Evolutionary conservation across 2,329 filamentous ascomycete genomes (phyloP), one percentile per base, ranked within the genome.

Genomic region (Colletotrichum chrysophilum): DNA sequence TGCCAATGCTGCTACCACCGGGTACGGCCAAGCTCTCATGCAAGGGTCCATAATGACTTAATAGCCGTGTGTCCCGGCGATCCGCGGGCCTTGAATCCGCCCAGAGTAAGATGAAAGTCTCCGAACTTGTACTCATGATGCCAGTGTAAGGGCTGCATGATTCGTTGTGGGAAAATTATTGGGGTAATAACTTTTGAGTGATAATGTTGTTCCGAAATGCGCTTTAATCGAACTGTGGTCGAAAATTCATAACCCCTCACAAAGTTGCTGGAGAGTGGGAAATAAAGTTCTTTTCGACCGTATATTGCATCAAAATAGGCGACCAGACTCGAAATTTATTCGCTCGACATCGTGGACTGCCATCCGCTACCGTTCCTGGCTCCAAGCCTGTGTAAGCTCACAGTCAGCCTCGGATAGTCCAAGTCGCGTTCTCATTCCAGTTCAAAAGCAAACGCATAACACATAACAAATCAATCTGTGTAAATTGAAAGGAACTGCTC

Each of bases 141-240:
- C 10, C 5, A 13, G 10, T 18, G 18, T 21, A 12, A 12, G 9
- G 21, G 18, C 43, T 3, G 18, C 43, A 21, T 3, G 10, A 4
- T 12, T 48, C 2, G 43, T 21, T 4, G 3, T 7, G 38, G 38
- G 38, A 24, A 24, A 24, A 24, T 24, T 24, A 24, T 24, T 24
- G 21, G 21, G 21, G 21, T 24, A 24, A 24, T 24, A 24, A 24
- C 21, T 24, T 24, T 24, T 24, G 21, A 36, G 2, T 36, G 2
- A 36, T 2, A 8, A 1, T 36, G 4, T 16, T 36, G 34, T 38
- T 1, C 4, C 4, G 0, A 18, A 38, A 38, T 9, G 18, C 7
- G 16, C 5, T 18, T 18, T 3, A 4, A 43, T 13, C 1, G 9
- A 12, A 12, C 6, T 21, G 9, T 6, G 10, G 5, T 21, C 18